Conservation (phyloP, 2,329 filamentous ascomycete genomes). For the Xylaria digitata region DNA sequence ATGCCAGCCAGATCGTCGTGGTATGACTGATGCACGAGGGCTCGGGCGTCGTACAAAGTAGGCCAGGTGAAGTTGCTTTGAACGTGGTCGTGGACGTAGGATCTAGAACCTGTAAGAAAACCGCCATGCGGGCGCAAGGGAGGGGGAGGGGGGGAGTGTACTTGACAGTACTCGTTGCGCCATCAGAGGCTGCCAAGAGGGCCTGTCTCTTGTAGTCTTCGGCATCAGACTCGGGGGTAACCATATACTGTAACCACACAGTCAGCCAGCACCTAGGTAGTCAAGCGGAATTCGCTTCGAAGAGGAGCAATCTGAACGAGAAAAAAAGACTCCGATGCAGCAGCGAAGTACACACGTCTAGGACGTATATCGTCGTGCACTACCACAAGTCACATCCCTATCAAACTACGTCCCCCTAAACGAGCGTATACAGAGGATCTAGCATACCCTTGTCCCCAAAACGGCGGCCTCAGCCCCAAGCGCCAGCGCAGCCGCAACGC, state of each 20-base stretch:
- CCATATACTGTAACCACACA: conserved; percentile 48
- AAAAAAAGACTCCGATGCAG: not conserved
- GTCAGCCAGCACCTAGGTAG: conserved; percentile 23
- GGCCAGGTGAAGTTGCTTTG: conserved; percentile 48
- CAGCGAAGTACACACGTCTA: not conserved
- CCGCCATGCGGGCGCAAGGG: not conserved
- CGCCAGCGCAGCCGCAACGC: conserved; percentile 58
- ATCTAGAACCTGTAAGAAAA: conserved; percentile 37
- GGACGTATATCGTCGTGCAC: not conserved
- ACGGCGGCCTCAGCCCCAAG: conserved; percentile 54
- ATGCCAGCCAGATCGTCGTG: conserved; percentile 44
- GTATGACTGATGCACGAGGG: conserved; percentile 46
- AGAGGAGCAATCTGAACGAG: too few species aligned
- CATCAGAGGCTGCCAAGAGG: conserved; percentile 50
- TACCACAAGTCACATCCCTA: not conserved
- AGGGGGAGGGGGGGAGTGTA: conserved; percentile 29
- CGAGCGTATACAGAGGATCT: not conserved
- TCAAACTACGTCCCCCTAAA: not conserved
- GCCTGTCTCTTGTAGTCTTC: conserved; percentile 49
- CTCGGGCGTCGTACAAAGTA: conserved; percentile 48
- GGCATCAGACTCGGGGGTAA: conserved; percentile 51
- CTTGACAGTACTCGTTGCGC: conserved; percentile 52
- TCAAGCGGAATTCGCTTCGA: not conserved
- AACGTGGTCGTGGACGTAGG: conserved; percentile 49
- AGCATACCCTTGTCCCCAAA: conserved; percentile 48